Evolutionary conservation across 2,329 filamentous ascomycete species (phyloP), one percentile per base, ranked within the genome.

Genomic region (Aspergillus japonicus): DNA sequence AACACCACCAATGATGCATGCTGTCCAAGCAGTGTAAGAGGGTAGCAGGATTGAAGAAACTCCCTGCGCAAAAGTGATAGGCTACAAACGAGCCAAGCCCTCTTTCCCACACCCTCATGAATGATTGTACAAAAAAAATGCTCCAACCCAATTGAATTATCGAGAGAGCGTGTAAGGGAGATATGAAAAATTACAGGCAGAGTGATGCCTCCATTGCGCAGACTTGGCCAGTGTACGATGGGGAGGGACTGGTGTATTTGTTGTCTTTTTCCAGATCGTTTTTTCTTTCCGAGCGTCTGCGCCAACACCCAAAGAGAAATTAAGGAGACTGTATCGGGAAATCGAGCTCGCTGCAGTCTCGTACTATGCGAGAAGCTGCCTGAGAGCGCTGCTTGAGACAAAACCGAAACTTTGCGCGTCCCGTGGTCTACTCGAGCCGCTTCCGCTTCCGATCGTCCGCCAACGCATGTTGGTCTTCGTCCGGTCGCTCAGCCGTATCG

Each of bases 401-500:
- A 44, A 21, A 21, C 26, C 26, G 7, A 29, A 6, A 29, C 26
- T 10, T 10, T 29, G 7, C 8, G 26, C 26, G 7, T 29, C n/a
- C 23, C 33, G n/a, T 47, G 8, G 12, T 52, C 77, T 72, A 84
- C 69, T 78, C 73, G 62, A 84, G 61, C 67, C 83, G 76, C 76
- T 87, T 87, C 64, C 86, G 79, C 76, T 88, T 88, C 61, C 87
- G 79, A 60, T 88, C 85, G 21, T 87, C 85, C 52, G 76, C 74
- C 56, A 81, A 79, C 24, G 63, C 56, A 49, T 81, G 78, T 59
- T 86, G 81, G 59, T 89, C 87, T 69, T 89, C 87, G 50, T 87
- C 86, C 21, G 85, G 83, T 60, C 86, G 75, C 72, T 89, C 87
- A 2, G 83, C 85, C 1, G 87, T 89, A 65, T 89, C 87, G 14